Base-by-base conservation (phyloP, 352 stramenopile species). In the Phytopythium sindhum region DNA sequence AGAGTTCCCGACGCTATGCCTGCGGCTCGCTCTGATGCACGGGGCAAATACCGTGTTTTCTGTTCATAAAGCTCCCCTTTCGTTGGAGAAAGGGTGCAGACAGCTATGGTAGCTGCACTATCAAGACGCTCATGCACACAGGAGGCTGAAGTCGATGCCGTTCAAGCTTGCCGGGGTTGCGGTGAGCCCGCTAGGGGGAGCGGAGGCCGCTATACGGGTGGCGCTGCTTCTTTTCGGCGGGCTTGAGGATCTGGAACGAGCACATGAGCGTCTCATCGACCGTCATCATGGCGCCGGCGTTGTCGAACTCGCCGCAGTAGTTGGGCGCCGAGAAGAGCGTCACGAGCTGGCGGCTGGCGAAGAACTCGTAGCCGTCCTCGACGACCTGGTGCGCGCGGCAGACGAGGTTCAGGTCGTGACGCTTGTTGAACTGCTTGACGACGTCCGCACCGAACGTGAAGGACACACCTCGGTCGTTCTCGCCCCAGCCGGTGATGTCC, bases 371-470 rank as follows among this genome's bases (percentile, higher is more conserved):
- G 60, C 82, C 78, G 50, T 97, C 96, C 72, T 99, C 96, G 85
- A 90, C 82, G 35, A 97, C 77, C 54, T 98, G 92, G 74, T 99
- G 96, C 19, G 96, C 96, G 67, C 97, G 83, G 64, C 96, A 99
- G 73, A 99, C 98, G 56, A 99, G 84, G 72, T 99, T 97, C 41
- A 99, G 78, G 72, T 98, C 97, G 65, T 99, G 97, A 63, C 96
- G 90, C 67, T 98, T 89, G 23, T 99, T 80, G 74, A 99, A 99
- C 68, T 99, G 91, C 37, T 85, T 87, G 6, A 99, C 97, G 68
- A 99, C 98, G 73, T 99, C 97, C 60, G 98, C 93, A 24, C 97
- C 97, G 75, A 99, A 99, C 8, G 97, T 99, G 79, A 99, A 99
- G 33, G 77, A 75, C 6, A 99, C 97, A 62, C 97, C 97, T 31